Percentiles rank a stretch among this genome's conserved stretches.
These are phyloP conservation scores for Apiospora phragmitis DNA, from an alignment of 2,329 filamentous ascomycete species.

Conservation along the genomic window DNA sequence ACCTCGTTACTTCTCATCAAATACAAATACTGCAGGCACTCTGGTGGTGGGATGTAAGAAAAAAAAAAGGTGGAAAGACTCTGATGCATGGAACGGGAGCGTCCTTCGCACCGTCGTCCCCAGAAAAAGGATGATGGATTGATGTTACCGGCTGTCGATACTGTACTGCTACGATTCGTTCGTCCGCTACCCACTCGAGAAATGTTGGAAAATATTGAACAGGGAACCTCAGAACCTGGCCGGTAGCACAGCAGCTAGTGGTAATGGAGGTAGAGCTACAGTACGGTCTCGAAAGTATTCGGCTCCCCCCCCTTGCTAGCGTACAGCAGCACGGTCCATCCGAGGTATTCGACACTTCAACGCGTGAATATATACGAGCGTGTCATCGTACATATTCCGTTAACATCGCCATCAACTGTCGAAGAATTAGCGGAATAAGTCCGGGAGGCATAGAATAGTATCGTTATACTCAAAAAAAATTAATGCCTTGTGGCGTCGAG, in stretches of 20 bases:
- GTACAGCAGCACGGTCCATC: too few relatives aligned
- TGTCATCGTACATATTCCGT: too few relatives aligned
- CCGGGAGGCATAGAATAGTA: too few relatives aligned
- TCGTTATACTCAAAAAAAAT: too few relatives aligned
- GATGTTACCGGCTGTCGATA: background rate
- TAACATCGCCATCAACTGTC: too few relatives aligned
- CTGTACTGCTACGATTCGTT: background rate
- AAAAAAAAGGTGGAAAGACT: background rate
- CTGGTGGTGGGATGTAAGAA: too few relatives aligned
- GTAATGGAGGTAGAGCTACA: background rate
- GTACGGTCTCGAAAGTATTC: too few relatives aligned
- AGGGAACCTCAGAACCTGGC: background rate
- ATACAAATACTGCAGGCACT: background rate
- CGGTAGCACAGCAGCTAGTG: slow-evolving; percentile 5
- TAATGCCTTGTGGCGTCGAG: too few relatives aligned
- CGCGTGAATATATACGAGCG: too few relatives aligned
- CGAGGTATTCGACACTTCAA: too few relatives aligned
- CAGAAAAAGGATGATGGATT: background rate
- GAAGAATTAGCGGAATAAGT: too few relatives aligned
- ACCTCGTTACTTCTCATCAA: background rate
- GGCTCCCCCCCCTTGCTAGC: too few relatives aligned
- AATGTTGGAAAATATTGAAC: background rate
- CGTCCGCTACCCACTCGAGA: background rate
- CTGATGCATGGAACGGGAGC: slow-evolving; percentile 7
- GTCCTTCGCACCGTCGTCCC: background rate